Evolutionary conservation across 2,329 filamentous ascomycete species (phyloP).

Genomic region (Didymella segeticola): DNA sequence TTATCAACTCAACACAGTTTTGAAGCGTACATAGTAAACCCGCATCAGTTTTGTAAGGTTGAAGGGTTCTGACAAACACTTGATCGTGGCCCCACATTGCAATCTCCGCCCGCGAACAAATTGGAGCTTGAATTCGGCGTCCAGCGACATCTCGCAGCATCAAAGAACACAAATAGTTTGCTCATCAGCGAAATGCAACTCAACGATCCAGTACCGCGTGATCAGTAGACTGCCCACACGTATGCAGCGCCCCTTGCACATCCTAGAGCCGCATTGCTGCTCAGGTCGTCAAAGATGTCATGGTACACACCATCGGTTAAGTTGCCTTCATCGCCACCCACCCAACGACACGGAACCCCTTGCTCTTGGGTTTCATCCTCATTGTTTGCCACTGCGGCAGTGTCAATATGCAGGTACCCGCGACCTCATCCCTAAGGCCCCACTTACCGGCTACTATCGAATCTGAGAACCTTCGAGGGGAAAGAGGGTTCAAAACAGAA

Average conservation of each 20-base stretch:
- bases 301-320: slow-evolving; percentile 9
- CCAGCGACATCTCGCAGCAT: background rate
- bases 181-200: background rate
- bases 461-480: background rate
- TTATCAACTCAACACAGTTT: background rate
- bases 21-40: background rate
- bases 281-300: background rate
- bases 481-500: background rate
- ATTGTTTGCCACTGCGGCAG: slow-evolving; percentile 10
- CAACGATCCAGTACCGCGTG: background rate
- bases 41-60: background rate
- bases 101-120: slow-evolving; percentile 3
- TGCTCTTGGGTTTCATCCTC: background rate
- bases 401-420: slow-evolving; percentile 18
- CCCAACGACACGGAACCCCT: slow-evolving; percentile 3
- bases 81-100: slow-evolving; percentile 7
- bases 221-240: background rate
- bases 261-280: background rate
- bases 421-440: background rate
- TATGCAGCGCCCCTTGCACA: background rate
- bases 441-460: slow-evolving; percentile 1
- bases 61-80: slow-evolving; percentile 4
- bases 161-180: background rate
- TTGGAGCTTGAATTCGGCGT: background rate
- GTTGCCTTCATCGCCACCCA: slow-evolving; percentile 10